Conservation (phyloP, 306 rosid genomes). For the Acmispon strigosus region DNA sequence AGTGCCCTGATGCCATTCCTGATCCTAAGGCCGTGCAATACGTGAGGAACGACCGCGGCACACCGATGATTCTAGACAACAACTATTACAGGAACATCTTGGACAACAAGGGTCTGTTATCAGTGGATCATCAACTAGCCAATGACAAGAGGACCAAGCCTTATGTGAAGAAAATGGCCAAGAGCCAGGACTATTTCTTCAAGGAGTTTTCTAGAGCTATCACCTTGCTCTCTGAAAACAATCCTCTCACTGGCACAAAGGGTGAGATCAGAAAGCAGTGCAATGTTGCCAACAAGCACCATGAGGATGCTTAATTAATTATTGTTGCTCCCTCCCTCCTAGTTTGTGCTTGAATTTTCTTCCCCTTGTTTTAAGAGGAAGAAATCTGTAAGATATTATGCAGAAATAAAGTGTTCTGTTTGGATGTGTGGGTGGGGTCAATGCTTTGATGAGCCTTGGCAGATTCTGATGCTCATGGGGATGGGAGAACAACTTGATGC, state of each 20-base stretch:
- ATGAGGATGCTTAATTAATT: constrained; percentile 25
- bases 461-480: constrained; percentile 4
- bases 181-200: constrained; percentile 85
- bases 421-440: neutral
- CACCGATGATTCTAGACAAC: constrained; percentile 90
- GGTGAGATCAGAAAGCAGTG: constrained; percentile 95
- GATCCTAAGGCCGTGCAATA: constrained; percentile 96
- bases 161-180: constrained; percentile 94
- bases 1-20: constrained; percentile 87
- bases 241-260: constrained; percentile 82
- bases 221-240: constrained; percentile 78
- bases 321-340: neutral
- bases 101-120: constrained; percentile 82
- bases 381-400: constrained; percentile 24
- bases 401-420: constrained; percentile 26
- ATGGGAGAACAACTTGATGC: constrained; percentile 10
- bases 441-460: neutral
- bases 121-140: constrained; percentile 86
- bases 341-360: neutral
- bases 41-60: constrained; percentile 94
- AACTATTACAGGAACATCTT: constrained; percentile 91
- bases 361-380: constrained; percentile 22
- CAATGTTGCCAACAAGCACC: constrained; percentile 72
- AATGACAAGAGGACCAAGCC: constrained; percentile 86
- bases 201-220: constrained; percentile 80